Evolutionary conservation across 352 stramenopile species (phyloP).

Genomic region (Phytophthora megakarya): DNA sequence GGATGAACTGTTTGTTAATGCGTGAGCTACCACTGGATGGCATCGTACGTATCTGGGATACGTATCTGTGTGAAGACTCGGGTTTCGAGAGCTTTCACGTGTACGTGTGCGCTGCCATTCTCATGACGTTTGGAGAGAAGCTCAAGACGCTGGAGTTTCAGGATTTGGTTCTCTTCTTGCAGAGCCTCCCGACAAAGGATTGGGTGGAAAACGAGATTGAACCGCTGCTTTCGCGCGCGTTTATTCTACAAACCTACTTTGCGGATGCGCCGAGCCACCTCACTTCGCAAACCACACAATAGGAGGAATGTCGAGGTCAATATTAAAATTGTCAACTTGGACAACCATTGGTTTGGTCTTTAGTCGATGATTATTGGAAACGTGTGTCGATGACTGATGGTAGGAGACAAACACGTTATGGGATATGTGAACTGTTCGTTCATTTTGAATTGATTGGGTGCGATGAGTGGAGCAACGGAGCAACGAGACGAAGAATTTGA

Average conservation of each 20-base stretch:
- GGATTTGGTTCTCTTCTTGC: slow-evolving; percentile 96
- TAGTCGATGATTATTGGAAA: background rate
- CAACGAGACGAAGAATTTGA: slow-evolving; percentile 6
- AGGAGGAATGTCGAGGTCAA: slow-evolving; percentile 22
- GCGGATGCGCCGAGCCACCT: slow-evolving; percentile 83
- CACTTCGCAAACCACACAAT: slow-evolving; percentile 40
- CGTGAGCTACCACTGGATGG: slow-evolving; percentile 95
- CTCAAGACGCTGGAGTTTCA: slow-evolving; percentile 98
- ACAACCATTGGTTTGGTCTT: background rate
- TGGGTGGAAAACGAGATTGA: slow-evolving; percentile 98
- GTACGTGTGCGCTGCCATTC: slow-evolving; percentile 98
- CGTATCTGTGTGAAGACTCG: slow-evolving; percentile 97
- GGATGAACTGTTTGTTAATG: slow-evolving; percentile 99
- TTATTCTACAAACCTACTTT: slow-evolving; percentile 94
- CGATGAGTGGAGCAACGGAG: slow-evolving; percentile 2
- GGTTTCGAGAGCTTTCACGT: slow-evolving; percentile 99
- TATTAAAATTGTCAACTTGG: slow-evolving; percentile 17
- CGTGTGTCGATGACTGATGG: background rate
- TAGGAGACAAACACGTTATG: background rate
- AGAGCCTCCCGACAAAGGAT: slow-evolving; percentile 96
- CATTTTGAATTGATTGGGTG: background rate
- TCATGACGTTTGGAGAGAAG: slow-evolving; percentile 96
- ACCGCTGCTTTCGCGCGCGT: slow-evolving; percentile 97
- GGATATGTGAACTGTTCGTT: no score
- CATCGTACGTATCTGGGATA: slow-evolving; percentile 99